Percentiles rank a stretch among this genome's conserved stretches.
phyloP scores from a whole-genome alignment of 2,329 filamentous ascomycete genomes.

The Ophiosphaerella herpotricha region DNA sequence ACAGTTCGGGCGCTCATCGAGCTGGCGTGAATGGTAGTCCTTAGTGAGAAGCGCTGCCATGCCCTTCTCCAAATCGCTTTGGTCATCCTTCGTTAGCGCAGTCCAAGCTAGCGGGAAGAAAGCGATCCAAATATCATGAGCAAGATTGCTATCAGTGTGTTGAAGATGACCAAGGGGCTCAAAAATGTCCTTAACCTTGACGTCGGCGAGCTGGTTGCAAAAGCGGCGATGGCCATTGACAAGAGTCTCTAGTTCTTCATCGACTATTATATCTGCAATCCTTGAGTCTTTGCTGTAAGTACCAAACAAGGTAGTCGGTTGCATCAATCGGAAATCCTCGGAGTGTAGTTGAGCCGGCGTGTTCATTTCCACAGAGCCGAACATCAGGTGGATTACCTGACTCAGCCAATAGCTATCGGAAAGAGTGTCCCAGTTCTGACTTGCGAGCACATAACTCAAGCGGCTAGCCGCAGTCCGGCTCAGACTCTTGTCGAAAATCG shows the following conservation, averaged over 20 bases:
- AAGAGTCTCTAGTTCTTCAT: slow-evolving; percentile 80
- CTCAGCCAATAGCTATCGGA: slow-evolving; percentile 96
- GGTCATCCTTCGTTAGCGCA: slow-evolving; percentile 82
- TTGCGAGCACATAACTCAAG: slow-evolving; percentile 83
- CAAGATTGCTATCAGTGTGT: slow-evolving; percentile 80
- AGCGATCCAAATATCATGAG: slow-evolving; percentile 87
- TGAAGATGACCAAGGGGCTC: slow-evolving; percentile 91
- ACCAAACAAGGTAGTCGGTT: slow-evolving; percentile 73
- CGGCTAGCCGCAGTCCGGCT: slow-evolving; percentile 90
- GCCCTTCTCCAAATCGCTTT: slow-evolving; percentile 85
- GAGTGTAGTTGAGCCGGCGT: slow-evolving; percentile 75
- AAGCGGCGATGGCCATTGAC: slow-evolving; percentile 83
- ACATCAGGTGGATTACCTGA: slow-evolving; percentile 89
- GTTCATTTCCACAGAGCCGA: slow-evolving; percentile 88
- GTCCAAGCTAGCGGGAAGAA: slow-evolving; percentile 96
- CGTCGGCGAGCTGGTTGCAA: slow-evolving; percentile 77
- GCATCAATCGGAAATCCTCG: slow-evolving; percentile 81
- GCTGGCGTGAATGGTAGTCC: slow-evolving; percentile 91
- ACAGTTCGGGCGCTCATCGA: slow-evolving; percentile 94
- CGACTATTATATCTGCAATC: slow-evolving; percentile 69
- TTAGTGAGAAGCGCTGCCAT: slow-evolving; percentile 90
- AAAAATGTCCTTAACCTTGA: slow-evolving; percentile 85
- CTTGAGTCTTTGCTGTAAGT: slow-evolving; percentile 73
- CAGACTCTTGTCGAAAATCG: slow-evolving; percentile 91
- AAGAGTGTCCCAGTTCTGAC: slow-evolving; percentile 96